phyloP scores from a whole-genome alignment of 176 grass and related monocot species.

The maize (Zea mays) region DNA sequence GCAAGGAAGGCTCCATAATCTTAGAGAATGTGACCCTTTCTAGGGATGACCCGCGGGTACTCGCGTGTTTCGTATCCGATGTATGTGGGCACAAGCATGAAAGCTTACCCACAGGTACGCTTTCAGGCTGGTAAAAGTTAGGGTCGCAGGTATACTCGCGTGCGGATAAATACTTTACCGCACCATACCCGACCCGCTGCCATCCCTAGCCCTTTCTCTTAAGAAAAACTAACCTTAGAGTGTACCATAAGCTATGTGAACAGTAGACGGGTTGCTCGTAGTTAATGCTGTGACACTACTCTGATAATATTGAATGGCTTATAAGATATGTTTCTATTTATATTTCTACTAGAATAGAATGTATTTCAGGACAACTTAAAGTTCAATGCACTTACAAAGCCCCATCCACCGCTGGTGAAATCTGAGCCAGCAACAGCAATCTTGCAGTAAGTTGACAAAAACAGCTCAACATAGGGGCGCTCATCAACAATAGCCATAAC shows the following conservation, averaged over 20 bases:
- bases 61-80: too few species aligned
- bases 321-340: not conserved
- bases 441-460: conserved; percentile 65
- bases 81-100: too few species aligned
- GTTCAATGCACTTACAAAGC: conserved; percentile 77
- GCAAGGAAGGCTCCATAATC: conserved; percentile 9
- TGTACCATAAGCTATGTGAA: not conserved
- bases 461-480: conserved; percentile 76
- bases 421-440: conserved; percentile 81
- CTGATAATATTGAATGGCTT: conserved; percentile 1
- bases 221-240: not conserved
- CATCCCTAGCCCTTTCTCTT: too few species aligned
- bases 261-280: not conserved
- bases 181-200: too few species aligned
- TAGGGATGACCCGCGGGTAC: too few species aligned
- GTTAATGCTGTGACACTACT: not conserved
- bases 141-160: too few species aligned
- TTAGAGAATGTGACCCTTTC: not conserved
- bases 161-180: too few species aligned
- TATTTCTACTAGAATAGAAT: conserved; percentile 17
- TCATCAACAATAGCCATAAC: conserved; percentile 88
- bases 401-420: conserved; percentile 91
- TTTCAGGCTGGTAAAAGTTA: too few species aligned
- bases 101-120: too few species aligned
- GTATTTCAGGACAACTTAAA: not conserved